Conservation (phyloP, 2,329 filamentous ascomycete genomes). For the Zymoseptoria pseudotritici region DNA sequence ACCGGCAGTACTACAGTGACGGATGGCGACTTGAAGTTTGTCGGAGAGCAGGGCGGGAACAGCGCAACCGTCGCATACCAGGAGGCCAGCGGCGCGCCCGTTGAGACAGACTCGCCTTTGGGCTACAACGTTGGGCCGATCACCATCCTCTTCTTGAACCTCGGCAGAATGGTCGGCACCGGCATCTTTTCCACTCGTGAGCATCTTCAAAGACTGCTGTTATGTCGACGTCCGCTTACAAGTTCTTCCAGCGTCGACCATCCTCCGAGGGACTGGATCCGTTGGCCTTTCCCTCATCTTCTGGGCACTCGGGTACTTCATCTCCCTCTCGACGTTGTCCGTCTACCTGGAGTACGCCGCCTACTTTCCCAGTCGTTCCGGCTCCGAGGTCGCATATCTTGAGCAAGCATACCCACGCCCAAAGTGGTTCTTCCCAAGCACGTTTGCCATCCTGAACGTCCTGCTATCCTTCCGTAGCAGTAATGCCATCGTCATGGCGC, state of each 20-base stretch:
- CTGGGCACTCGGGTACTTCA: constrained; percentile 57
- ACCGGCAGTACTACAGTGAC: constrained; percentile 10
- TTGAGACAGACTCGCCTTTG: constrained; percentile 51
- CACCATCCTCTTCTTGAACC: constrained; percentile 53
- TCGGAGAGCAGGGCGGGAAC: constrained; percentile 42
- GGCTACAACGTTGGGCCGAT: constrained; percentile 52
- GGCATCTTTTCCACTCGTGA: constrained; percentile 48
- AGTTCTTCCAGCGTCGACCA: constrained; percentile 42
- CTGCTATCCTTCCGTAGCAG: constrained; percentile 59
- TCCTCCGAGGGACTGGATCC: constrained; percentile 54
- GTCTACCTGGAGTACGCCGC: constrained; percentile 58
- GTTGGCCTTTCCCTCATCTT: constrained; percentile 56
- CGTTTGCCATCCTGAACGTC: constrained; percentile 58
- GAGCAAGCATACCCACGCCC: constrained; percentile 61
- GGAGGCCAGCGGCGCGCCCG: constrained; percentile 55
- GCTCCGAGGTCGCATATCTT: constrained; percentile 59
- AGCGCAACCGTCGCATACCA: constrained; percentile 47
- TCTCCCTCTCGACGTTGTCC: constrained; percentile 48
- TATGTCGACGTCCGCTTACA: neutral
- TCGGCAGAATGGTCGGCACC: constrained; percentile 56
- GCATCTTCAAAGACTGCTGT: constrained; percentile 20
- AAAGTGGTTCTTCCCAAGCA: constrained; percentile 55
- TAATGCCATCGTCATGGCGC: constrained; percentile 53
- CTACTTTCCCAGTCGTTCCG: constrained; percentile 60
- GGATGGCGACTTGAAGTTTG: constrained; percentile 39